Base-by-base conservation (phyloP, 345 rosid genomes). In the Pistacia vera region DNA sequence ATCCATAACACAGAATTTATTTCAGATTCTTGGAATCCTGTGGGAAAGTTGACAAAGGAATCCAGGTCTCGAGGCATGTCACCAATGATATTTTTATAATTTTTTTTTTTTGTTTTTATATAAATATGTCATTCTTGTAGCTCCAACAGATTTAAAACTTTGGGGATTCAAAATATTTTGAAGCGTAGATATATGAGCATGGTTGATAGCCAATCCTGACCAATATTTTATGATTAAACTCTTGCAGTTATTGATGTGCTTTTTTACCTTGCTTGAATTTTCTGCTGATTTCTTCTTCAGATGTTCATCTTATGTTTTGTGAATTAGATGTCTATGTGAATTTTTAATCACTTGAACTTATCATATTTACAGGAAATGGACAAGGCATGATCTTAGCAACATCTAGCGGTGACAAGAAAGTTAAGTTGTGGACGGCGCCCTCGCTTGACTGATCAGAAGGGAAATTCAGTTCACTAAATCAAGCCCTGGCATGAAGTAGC, bases 401-500 rank as follows among this genome's bases (percentile, higher is more conserved):
- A 8, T 80, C 97, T 66, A 83, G 97, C 51, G 86, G 71, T 49
- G 99, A 95, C 90, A 92, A 95, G 85, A 95, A 93, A 81, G 96
- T 95, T 76, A 95, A 92, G 87, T 81, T 96, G 66, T 93, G 98
- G 98, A 91, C 84, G 71, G 90, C 91, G 70, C 97, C 98, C 33
- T 81, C 88, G 28, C 79, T 63, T 55, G 70, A 66, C 51, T 30
- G 82, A 36, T 41, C 76, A 59, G 70, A 73, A 79, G 25, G 68
- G 41, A 41, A 11, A 33, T 17, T 22, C 36, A 38, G 11, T 68
- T 38, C 11, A 22, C 62, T 66, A 68, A 30, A 55, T 70, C 30
- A n/a, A 56, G 49, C 46, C 33, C 6, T 18, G 38, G n/a, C 57
- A 20, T 2, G 1, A 63, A 38, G 16, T 63, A 71, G 74, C 60